Conservation (phyloP, 129 eudicot species). For the Lonicera japonica region DNA sequence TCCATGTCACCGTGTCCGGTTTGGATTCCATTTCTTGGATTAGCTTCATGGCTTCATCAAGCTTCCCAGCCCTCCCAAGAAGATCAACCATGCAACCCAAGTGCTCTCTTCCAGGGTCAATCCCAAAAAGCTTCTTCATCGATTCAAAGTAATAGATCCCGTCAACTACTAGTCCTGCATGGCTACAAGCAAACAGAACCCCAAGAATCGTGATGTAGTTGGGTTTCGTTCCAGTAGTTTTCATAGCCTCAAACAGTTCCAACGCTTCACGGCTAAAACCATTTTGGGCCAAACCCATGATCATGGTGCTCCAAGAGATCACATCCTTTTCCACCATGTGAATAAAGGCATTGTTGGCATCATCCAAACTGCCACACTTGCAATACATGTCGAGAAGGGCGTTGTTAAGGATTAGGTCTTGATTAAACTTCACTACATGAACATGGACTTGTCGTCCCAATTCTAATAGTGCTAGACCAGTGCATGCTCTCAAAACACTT, state of each 20-base stretch:
- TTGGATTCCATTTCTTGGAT: constrained; percentile 48
- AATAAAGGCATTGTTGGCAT: constrained; percentile 41
- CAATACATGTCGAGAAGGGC: constrained; percentile 83
- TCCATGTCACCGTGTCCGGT: constrained; percentile 60
- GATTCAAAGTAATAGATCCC: constrained; percentile 47
- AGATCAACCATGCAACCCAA: constrained; percentile 76
- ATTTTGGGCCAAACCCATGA: constrained; percentile 74
- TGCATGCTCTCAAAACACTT: constrained; percentile 63
- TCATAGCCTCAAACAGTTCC: constrained; percentile 42
- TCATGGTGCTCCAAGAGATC: constrained; percentile 78
- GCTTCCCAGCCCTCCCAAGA: constrained; percentile 61
- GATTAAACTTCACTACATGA: constrained; percentile 60
- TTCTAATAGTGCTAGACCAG: constrained; percentile 57
- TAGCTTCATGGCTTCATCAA: constrained; percentile 51
- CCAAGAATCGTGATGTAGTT: constrained; percentile 65
- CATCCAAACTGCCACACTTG: constrained; percentile 76
- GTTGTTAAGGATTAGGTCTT: constrained; percentile 58
- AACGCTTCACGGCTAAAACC: constrained; percentile 63
- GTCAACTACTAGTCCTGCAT: constrained; percentile 52
- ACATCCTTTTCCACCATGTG: constrained; percentile 58
- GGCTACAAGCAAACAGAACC: constrained; percentile 73
- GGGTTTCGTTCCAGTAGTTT: constrained; percentile 37
- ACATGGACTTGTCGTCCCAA: constrained; percentile 68
- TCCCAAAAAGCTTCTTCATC: constrained; percentile 45
- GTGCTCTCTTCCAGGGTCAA: constrained; percentile 62